Base-by-base conservation (phyloP, 768 basidiomycete species). In the Gloeostereum incarnatum region DNA sequence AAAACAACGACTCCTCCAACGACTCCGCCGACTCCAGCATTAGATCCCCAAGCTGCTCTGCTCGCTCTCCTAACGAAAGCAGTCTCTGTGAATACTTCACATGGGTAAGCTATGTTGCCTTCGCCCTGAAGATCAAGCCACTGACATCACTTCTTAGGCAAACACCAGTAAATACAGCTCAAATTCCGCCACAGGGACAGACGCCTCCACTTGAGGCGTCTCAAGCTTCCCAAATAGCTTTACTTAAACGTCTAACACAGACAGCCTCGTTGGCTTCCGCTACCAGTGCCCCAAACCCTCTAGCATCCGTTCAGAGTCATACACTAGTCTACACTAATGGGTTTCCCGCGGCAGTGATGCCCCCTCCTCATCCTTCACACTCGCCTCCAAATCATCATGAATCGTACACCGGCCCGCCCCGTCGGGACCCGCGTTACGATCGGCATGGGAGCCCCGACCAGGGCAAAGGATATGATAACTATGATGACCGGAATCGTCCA, bases 181-280 rank as follows among this genome's bases (percentile, higher is more conserved):
- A 21, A 16, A 14, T 10, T 14, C 62, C 74, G 52, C 55, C 44
- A 51, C 75, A 77, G 82, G 76, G 51, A 73, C 57, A 5, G 49
- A 52, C n/a, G 44, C 57, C 29, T 51, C 61, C 21, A 36, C 55
- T 37, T 44, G 13, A 60, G 29, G 54, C 54, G 40, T 60, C 58
- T 34, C 59, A 59, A 36, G 58, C 71, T 36, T 60, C 66, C 44
- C 81, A 82, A 53, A 61, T 89, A 39, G 77, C 81, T 34, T 63
- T 85, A 47, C 63, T 91, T 50, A 84, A 87, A 53, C 85, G 86
- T 54, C 69, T 89, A 54, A 69, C 83, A 38, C 75, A 78, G 50
- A 71, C 73, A 49, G 73, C 79, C 44, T 67, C 60, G 43, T 54
- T 56, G 27, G 56, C 49, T 45, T 40, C 48, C 51, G 41, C 55